Conservation (phyloP, 2,329 filamentous ascomycete genomes). For the Aulographum hederae region DNA sequence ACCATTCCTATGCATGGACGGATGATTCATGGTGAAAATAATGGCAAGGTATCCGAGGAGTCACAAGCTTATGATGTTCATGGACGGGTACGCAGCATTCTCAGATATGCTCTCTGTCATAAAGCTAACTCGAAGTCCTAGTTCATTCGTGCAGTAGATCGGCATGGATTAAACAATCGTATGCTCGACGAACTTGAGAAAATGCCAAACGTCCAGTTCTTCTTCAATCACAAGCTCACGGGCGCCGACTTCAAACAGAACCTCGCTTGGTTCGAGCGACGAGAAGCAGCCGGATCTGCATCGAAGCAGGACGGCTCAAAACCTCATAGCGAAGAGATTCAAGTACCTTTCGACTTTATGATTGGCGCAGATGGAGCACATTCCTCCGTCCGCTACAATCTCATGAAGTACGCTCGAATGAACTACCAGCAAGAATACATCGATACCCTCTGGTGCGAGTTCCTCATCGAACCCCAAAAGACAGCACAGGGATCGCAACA, state of each 20-base stretch:
- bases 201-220: conserved; percentile 76
- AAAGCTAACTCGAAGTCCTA: conserved; percentile 17
- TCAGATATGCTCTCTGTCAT: conserved; percentile 5
- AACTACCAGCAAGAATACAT: conserved; percentile 91
- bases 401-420: conserved; percentile 91
- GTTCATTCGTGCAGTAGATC: conserved; percentile 74
- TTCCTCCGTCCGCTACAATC: conserved; percentile 72
- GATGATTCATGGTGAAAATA: conserved; percentile 71
- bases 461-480: conserved; percentile 47
- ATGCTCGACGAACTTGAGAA: conserved; percentile 69
- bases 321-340: conserved; percentile 46
- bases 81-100: conserved; percentile 56
- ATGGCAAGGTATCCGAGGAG: conserved; percentile 52
- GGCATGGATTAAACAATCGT: conserved; percentile 62
- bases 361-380: conserved; percentile 92
- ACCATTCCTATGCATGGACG: conserved; percentile 90
- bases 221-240: conserved; percentile 86
- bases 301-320: conserved; percentile 7
- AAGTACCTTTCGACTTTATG: conserved; percentile 78
- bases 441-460: conserved; percentile 94
- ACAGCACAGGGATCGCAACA: conserved; percentile 32
- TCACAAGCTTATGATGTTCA: conserved; percentile 84
- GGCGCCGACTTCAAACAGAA: conserved; percentile 67
- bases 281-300: conserved; percentile 9
- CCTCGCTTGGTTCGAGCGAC: conserved; percentile 72